Evolutionary conservation across 129 eudicot genomes (phyloP), one percentile per base, ranked within the genome.

Genomic region (Flaveria linearis): DNA sequence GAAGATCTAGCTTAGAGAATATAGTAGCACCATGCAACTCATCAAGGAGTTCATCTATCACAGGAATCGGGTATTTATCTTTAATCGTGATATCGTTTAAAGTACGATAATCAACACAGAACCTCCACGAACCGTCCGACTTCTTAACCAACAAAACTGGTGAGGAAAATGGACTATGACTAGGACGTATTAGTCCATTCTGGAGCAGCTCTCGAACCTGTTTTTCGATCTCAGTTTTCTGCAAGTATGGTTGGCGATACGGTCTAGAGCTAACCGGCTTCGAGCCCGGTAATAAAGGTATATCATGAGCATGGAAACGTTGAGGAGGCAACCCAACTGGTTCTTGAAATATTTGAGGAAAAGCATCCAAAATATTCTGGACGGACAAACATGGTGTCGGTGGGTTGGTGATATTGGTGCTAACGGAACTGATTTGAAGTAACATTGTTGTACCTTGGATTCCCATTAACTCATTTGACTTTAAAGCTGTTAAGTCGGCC

Each of bases 181-280:
- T 62, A 26, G 68, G 68, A 1, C 68, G 43, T 1, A 62, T 62
- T 4, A 62, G 9, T 2, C 68, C 68, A 10, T 62, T 2, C 17
- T 9, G 43, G 0, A 62, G 68, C 5, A 62, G 2, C 3, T 62
- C 68, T 2, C 18, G 17, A 4, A 62, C 68, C 13, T 62, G 66
- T 3, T 10, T 22, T 58, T 22, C 66, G 22, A 58, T 58, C 5
- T 58, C 33, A 2, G 66, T 9, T 30, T 62, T 62, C 18, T 62
- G 68, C 2, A 16, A 67, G 16, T 67, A 67, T 2, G 72, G 72
- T 11, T 67, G 72, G 30, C 33, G 72, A 17, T 67, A 67, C 16
- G 72, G 72, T 7, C 53, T 9, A 42, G 72, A 67, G 9, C 55
- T 67, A 17, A 67, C 53, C 3, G 72, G 72, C 2, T 42, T 41